Evolutionary conservation across 371 early-diverging fungal species (phyloP), one percentile per base, ranked within the genome.

Genomic region (Mycotypha africana): DNA sequence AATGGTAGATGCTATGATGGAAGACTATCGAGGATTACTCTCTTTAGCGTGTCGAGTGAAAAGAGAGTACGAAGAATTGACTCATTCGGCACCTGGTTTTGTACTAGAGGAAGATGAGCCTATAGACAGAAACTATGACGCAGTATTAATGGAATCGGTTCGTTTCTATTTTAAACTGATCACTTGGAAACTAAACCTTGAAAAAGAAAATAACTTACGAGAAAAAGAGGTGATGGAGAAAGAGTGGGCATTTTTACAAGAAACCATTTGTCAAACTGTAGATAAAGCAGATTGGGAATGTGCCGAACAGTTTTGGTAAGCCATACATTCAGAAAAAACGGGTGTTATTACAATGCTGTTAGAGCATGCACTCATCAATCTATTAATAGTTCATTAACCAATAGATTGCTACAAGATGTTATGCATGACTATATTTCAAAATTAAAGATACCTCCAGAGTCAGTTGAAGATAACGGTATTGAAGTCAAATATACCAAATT

Each of bases 111-210:
- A 73, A 36, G 65, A 64, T n/a, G 54, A 57, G 28, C 49, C 53
- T 3, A 72, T 84, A n/a, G 81, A 81, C 28, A 56, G 63, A 1
- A 76, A 82, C 21, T 91, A 88, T 54, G 86, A 89, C 45, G 50
- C 52, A 16, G 78, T 85, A n/a, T 67, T 91, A 26, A 81, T 84
- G 59, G 67, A 78, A 25, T 79, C 82, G 0, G 65, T 91, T 14
- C 75, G 82, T n/a, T 88, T 81, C 42, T 93, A 91, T 48, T 89
- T 89, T 49, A 79, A 78, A 39, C 68, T 92, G 38, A 69, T 92
- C 7, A 78, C 76, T 3, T 87, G 81, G 79, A 86, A 85, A 50
- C 62, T 85, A 22, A 65, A 60, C 32, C 50, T 62, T 36, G 74
- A 73, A 42, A 67, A 62, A 41, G 71, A 79, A 46, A 79, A 81